phyloP scores from a whole-genome alignment of 139 green algal species.

The Coelastrella sp. region DNA sequence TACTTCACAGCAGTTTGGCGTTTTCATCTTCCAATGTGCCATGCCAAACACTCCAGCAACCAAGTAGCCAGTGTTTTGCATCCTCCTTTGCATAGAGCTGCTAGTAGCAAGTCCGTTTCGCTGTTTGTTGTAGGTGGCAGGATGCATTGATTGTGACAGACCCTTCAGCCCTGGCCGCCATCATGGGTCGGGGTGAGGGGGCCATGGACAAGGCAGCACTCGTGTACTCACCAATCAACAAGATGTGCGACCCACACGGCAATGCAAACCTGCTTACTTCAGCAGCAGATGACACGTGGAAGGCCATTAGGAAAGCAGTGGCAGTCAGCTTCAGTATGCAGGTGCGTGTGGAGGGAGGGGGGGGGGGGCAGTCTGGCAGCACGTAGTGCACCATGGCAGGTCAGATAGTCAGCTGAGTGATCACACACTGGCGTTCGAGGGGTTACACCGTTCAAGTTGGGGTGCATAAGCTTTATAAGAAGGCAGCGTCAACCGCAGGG shows the following conservation, averaged over 20 bases:
- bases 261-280: conserved; percentile 70
- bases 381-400: neutral
- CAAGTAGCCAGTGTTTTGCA: too few species aligned
- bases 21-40: too few species aligned
- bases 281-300: conserved; percentile 64
- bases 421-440: neutral
- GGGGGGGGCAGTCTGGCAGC: neutral
- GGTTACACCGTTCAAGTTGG: neutral
- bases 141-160: conserved; percentile 62
- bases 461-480: too few species aligned
- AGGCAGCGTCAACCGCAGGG: too few species aligned
- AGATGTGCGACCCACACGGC: conserved; percentile 60
- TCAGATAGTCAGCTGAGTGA: neutral
- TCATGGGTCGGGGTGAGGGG: conserved; percentile 61
- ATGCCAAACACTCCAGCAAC: too few species aligned
- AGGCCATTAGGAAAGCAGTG: conserved; percentile 69
- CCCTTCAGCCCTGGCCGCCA: conserved; percentile 52
- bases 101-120: conserved; percentile 4
- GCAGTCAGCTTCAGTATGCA: conserved; percentile 62
- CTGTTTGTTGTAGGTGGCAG: conserved; percentile 54
- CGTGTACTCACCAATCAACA: conserved; percentile 56
- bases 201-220: conserved; percentile 61
- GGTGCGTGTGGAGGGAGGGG: conserved; percentile 1
- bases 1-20: too few species aligned
- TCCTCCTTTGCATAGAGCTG: neutral